Evolutionary conservation across 441 rosid species (phyloP).

Genomic region (Gossypium trilobum): DNA sequence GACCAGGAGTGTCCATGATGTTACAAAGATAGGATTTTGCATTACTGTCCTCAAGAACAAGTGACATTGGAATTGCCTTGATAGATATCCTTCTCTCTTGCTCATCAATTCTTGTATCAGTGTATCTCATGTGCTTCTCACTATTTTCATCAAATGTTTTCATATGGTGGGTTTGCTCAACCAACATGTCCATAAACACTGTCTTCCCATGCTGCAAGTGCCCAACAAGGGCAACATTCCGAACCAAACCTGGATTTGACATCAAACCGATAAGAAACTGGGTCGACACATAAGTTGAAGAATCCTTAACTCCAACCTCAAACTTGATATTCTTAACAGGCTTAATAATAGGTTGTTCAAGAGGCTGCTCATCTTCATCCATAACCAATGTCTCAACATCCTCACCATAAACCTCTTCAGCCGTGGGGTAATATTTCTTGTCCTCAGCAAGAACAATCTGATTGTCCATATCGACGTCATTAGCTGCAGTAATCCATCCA

Average conservation of each 20-base stretch:
- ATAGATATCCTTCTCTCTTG: constrained; percentile 91
- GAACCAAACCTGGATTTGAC: constrained; percentile 75
- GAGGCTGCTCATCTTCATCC: constrained; percentile 93
- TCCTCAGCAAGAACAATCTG: constrained; percentile 94
- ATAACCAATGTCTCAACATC: constrained; percentile 91
- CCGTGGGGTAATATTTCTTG: constrained; percentile 89
- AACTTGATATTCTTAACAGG: constrained; percentile 68
- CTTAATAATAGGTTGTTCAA: constrained; percentile 73
- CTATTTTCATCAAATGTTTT: constrained; percentile 63
- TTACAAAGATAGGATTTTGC: constrained; percentile 85
- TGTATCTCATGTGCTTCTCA: constrained; percentile 88
- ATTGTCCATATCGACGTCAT: constrained; percentile 76
- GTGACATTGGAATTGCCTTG: constrained; percentile 90
- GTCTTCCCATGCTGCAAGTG: constrained; percentile 90
- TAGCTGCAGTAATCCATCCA: constrained; percentile 68
- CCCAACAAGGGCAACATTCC: constrained; percentile 92
- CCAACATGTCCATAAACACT: constrained; percentile 89
- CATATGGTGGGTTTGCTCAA: constrained; percentile 91
- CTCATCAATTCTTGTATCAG: constrained; percentile 87
- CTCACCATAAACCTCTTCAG: constrained; percentile 91
- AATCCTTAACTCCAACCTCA: constrained; percentile 88
- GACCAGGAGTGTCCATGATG: constrained; percentile 91
- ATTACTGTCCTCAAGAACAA: constrained; percentile 86
- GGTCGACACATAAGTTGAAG: constrained; percentile 76
- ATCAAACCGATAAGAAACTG: constrained; percentile 87